Conservation (phyloP, 2,329 filamentous ascomycete species). For the Periglandula ipomoeae region DNA sequence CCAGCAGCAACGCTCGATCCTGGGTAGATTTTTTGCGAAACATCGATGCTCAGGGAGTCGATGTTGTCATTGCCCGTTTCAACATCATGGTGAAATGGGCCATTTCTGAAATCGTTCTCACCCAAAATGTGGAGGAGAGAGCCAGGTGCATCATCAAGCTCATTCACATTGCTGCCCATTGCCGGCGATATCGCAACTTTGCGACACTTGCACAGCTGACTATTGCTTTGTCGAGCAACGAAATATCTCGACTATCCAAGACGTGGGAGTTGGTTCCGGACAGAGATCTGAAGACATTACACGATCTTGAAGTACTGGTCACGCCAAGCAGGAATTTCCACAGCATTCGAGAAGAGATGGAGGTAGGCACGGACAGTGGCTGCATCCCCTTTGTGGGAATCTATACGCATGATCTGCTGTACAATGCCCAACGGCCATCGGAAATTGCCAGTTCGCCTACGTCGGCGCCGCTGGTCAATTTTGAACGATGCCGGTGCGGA, state of each 20-base stretch:
- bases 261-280: constrained; percentile 66
- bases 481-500: constrained; percentile 69
- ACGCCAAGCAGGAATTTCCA: constrained; percentile 72
- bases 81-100: constrained; percentile 86
- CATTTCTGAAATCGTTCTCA: constrained; percentile 70
- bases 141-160: constrained; percentile 70
- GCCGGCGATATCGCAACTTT: constrained; percentile 69
- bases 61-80: constrained; percentile 78
- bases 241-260: constrained; percentile 55
- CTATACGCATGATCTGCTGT: constrained; percentile 76
- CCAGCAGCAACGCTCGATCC: constrained; percentile 56
- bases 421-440: constrained; percentile 70
- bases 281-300: constrained; percentile 55
- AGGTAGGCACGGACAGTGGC: constrained; percentile 54
- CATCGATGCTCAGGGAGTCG: constrained; percentile 64
- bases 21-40: constrained; percentile 76
- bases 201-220: constrained; percentile 76
- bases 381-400: constrained; percentile 80
- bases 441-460: constrained; percentile 60
- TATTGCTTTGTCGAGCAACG: constrained; percentile 65
- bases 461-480: constrained; percentile 66
- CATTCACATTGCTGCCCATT: constrained; percentile 72
- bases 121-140: constrained; percentile 60
- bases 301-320: constrained; percentile 61
- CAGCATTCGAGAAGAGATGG: constrained; percentile 71